Conservation (phyloP, 1,284 basidiomycete genomes). For the Naganishia sp. region DNA sequence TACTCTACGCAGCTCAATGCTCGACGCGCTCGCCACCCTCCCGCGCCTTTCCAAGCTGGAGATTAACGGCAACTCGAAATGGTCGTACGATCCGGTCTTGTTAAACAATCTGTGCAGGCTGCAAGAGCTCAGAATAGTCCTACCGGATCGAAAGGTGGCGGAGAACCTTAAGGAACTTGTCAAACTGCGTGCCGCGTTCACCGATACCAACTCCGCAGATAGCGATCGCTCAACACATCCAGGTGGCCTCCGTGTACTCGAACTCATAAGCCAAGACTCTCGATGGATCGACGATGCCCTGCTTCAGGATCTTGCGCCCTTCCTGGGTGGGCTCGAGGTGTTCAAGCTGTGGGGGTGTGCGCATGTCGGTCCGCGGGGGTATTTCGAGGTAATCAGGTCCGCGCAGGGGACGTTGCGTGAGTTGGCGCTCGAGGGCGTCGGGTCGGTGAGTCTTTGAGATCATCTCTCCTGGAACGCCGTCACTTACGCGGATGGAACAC, state of each 20-base stretch:
- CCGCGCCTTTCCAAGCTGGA: conserved; percentile 42
- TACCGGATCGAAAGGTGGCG: conserved; percentile 47
- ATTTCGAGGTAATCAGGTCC: conserved; percentile 41
- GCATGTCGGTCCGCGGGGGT: conserved; percentile 41
- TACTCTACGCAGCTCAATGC: conserved; percentile 43
- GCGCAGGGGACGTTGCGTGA: conserved; percentile 42
- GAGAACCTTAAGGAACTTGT: conserved; percentile 37
- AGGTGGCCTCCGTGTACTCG: conserved; percentile 44
- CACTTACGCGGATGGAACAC: no score
- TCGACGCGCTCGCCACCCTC: conserved; percentile 40
- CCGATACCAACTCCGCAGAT: neutral
- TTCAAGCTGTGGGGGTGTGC: conserved; percentile 48
- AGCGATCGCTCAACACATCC: neutral
- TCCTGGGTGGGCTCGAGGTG: conserved; percentile 39
- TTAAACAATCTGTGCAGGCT: conserved; percentile 40
- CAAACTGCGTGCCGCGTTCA: conserved; percentile 18
- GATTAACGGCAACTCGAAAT: conserved; percentile 48
- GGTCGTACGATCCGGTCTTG: conserved; percentile 44
- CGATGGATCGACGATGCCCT: conserved; percentile 44
- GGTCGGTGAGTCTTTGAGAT: conserved; percentile 38
- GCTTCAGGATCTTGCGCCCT: conserved; percentile 39
- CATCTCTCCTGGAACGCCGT: no score
- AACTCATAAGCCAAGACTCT: conserved; percentile 38
- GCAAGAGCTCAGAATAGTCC: conserved; percentile 49
- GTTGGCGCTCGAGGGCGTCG: conserved; percentile 45